These are phyloP conservation scores for Pichia sp. DNA, from an alignment of 1,139 yeast genomes.

Conservation along the genomic window DNA sequence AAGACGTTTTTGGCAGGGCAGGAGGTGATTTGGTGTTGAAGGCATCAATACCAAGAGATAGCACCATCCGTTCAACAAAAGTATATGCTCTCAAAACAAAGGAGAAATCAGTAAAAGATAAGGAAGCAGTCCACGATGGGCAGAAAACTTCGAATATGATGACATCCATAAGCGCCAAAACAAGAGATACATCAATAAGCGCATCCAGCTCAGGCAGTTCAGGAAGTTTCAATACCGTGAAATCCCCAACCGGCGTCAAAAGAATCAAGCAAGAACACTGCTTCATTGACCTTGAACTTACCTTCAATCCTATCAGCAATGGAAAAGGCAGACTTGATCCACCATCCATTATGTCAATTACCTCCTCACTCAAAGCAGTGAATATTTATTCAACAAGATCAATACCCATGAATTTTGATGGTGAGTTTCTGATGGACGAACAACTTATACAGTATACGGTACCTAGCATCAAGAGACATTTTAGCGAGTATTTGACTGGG, in stretches of 20 bases:
- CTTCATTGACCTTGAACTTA: conserved; percentile 6
- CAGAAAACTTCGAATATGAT: background rate
- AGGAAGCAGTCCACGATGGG: background rate
- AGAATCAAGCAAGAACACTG: conserved; percentile 3
- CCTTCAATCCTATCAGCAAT: background rate
- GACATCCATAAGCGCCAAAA: background rate
- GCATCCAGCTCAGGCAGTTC: background rate
- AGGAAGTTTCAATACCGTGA: conserved; percentile 1
- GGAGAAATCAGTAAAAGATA: background rate
- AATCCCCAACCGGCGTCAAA: conserved; percentile 3
- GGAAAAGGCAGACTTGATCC: conserved; percentile 2
- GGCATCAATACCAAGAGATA: conserved; percentile 8
- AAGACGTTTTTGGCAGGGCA: conserved; percentile 7
- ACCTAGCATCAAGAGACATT: conserved; percentile 8
- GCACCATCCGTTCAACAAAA: conserved; percentile 4
- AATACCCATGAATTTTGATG: conserved; percentile 18
- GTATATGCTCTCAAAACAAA: conserved; percentile 5
- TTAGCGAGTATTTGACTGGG: conserved; percentile 2
- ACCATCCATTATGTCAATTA: conserved; percentile 11
- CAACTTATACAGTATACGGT: conserved; percentile 6
- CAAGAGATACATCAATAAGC: background rate
- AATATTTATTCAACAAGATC: conserved; percentile 13
- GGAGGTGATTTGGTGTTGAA: conserved; percentile 8
- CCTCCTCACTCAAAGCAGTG: conserved; percentile 8
- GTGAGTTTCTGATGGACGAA: conserved; percentile 13